Evolutionary conservation across 164 flowering plant species (phyloP).

Genomic region (Macadamia tetraphylla): DNA sequence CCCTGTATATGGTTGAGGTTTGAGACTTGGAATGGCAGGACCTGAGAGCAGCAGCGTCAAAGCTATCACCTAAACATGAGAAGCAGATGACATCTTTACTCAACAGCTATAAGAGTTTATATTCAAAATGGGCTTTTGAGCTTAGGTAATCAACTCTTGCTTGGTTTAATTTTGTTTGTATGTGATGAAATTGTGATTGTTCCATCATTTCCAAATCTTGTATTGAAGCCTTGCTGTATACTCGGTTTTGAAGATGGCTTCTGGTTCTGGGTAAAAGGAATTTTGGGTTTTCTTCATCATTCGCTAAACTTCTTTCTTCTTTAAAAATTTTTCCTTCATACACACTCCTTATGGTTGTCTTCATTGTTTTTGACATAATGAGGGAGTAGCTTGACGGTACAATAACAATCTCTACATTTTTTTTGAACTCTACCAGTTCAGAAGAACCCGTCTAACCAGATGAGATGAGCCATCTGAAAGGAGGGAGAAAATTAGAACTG

Average conservation of each 20-base stretch:
- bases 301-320: no score
- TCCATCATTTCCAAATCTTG: not conserved
- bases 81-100: conserved; percentile 49
- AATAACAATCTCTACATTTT: no score
- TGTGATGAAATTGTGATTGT: not conserved
- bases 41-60: conserved; percentile 51
- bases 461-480: no score
- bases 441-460: no score
- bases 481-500: no score
- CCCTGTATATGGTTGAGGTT: not conserved
- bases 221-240: not conserved
- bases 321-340: no score
- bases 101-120: conserved; percentile 48
- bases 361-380: no score
- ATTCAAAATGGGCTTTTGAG: conserved; percentile 66
- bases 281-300: no score
- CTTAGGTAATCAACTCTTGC: conserved; percentile 36
- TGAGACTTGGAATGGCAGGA: conserved; percentile 40
- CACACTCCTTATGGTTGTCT: no score
- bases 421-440: no score
- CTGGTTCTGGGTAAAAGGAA: no score
- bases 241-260: not conserved
- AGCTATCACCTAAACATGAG: conserved; percentile 64
- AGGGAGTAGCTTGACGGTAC: no score
- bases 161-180: not conserved